Base-by-base conservation (phyloP, 805 yeast species). In the Pichia exigua region DNA sequence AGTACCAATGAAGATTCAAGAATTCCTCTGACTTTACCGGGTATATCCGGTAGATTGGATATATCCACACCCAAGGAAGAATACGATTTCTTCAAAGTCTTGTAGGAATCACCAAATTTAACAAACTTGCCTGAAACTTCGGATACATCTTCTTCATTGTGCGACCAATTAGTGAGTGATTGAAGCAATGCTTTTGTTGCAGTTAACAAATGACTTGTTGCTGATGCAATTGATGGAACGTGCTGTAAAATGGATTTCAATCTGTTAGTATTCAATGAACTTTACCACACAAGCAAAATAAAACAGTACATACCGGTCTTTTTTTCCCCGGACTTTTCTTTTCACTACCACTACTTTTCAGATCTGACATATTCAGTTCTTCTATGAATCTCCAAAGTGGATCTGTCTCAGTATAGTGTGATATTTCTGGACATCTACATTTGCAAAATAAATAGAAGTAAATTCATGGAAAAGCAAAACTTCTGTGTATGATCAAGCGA, bases 61-160 rank as follows among this genome's bases (percentile, higher is more conserved):
- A 85, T 84, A 57, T 86, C 91, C 5, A 94, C 81, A 0, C 95
- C 95, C 3, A 88, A 84, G 51, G 75, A 76, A 6, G 82, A 71
- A 65, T 92, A 91, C 3, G 95, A 87, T 54, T 88, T 77, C 22
- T 91, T 82, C 0, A 95, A 87, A 3, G 87, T 80, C 59, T 92
- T 83, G 73, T 90, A 94, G 66, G 92, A 97, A 62, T 91, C 94
- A 0, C 99, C 99, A 28, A 94, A 76, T 57, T 81, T 84, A 17
- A 94, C 99, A 65, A 89, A 94, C 3, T 90, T 86, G 60, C 90
- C 88, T 2, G 96, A 88, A 2, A 94, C 97, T 56, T 80, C 87
- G 51, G 79, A 79, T 45, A 91, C 98, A 24, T 83, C 76, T 7
- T 88, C 90, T n/a, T 78, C 75, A 22, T 79, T 81, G 54, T 80